Percentiles rank a stretch among this genome's conserved stretches.
These are phyloP conservation scores for Claviceps cyperi DNA, from an alignment of 2,329 filamentous ascomycete species.

Conservation along the genomic window DNA sequence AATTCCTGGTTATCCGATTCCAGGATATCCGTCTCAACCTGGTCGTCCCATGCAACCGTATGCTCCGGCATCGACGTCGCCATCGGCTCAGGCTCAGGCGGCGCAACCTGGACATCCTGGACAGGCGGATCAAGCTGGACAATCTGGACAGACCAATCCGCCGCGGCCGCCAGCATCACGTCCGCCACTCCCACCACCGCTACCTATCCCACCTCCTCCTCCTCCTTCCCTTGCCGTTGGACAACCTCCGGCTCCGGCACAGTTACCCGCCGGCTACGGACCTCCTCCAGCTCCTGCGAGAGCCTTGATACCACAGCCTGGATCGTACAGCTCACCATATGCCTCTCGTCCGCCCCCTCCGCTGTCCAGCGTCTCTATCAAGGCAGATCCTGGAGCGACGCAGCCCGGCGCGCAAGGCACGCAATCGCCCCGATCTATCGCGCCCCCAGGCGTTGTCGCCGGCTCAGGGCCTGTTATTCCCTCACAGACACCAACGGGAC, in stretches of 20 bases:
- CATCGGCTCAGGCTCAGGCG: conserved; percentile 3
- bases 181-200: background rate
- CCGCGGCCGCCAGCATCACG: background rate
- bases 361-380: conserved; percentile 13
- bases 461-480: conserved; percentile 4
- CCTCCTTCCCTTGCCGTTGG: conserved; percentile 6
- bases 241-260: conserved; percentile 20
- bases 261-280: conserved; percentile 19
- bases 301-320: conserved; percentile 17
- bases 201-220: background rate
- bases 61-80: conserved; percentile 1
- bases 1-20: conserved; percentile 20
- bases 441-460: conserved; percentile 1
- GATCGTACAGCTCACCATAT: conserved; percentile 24
- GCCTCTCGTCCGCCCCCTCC: conserved; percentile 21
- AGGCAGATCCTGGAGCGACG: conserved; percentile 15
- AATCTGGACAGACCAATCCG: conserved; percentile 10
- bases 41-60: conserved; percentile 17
- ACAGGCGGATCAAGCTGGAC: conserved; percentile 13
- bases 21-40: conserved; percentile 18
- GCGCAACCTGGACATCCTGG: conserved; percentile 14
- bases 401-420: conserved; percentile 6
- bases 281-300: conserved; percentile 22
- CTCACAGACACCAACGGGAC: conserved; percentile 8
- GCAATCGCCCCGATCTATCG: conserved; percentile 7